Evolutionary conservation across 371 early-diverging fungal genomes (phyloP).

Genomic region (Mortierella sp.): DNA sequence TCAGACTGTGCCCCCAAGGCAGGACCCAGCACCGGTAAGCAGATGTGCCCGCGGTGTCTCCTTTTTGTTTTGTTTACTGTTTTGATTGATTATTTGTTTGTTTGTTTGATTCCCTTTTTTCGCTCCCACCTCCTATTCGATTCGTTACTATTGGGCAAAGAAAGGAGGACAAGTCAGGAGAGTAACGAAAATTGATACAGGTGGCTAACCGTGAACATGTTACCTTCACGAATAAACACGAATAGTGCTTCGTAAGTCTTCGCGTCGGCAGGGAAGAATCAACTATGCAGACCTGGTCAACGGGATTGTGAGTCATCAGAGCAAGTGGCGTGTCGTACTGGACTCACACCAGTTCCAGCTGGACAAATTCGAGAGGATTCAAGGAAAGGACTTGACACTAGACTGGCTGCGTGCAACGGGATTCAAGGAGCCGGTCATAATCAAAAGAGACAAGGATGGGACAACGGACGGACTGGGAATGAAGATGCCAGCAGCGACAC

Average conservation of each 20-base stretch:
- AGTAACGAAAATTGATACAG: background rate
- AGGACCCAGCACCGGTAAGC: conserved; percentile 76
- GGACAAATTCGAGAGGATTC: conserved; percentile 70
- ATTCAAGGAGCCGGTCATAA: conserved; percentile 73
- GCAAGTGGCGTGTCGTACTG: conserved; percentile 74
- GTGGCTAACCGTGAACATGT: background rate
- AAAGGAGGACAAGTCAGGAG: background rate
- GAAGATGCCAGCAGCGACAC: conserved; percentile 76
- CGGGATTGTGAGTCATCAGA: conserved; percentile 74
- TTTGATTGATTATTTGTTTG: background rate
- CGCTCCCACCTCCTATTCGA: background rate
- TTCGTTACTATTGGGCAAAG: background rate
- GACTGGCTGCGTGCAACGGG: conserved; percentile 71
- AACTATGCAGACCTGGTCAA: conserved; percentile 83
- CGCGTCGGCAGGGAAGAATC: conserved; percentile 66
- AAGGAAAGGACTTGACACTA: conserved; percentile 67
- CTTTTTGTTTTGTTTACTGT: conserved; percentile 2
- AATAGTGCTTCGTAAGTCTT: conserved; percentile 68
- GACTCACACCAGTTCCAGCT: conserved; percentile 66
- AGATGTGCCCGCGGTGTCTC: background rate
- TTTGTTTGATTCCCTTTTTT: background rate
- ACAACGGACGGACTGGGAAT: conserved; percentile 77
- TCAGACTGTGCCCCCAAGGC: conserved; percentile 64
- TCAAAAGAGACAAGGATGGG: conserved; percentile 38
- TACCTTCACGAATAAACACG: background rate